A percentile compares a stretch with the other conserved stretches of the same genome.
phyloP scores from a whole-genome alignment of 2,329 filamentous ascomycete genomes.

The Neopestalotiopsis sp. region DNA sequence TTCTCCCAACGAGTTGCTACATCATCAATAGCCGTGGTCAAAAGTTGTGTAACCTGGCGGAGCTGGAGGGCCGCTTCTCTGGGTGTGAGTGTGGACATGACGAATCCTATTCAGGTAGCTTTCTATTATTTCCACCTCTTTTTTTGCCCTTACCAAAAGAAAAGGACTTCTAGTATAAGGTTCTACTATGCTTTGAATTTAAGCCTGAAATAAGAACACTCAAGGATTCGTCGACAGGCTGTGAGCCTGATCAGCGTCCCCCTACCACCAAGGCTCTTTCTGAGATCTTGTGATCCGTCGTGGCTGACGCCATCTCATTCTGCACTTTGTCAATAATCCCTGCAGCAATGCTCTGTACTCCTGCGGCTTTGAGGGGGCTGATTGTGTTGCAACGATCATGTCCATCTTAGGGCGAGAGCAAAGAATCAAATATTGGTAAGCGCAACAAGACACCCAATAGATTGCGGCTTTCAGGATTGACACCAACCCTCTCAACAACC shows the following conservation, averaged over 20 bases:
- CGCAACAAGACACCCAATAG: background rate
- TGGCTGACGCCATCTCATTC: background rate
- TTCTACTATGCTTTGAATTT: too few relatives aligned
- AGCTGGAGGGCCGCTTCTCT: background rate
- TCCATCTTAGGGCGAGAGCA: background rate
- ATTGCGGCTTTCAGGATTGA: too few relatives aligned
- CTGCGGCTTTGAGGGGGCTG: background rate
- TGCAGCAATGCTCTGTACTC: background rate
- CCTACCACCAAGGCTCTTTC: background rate
- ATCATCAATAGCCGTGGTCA: background rate
- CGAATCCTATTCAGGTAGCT: background rate
- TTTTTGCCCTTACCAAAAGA: background rate
- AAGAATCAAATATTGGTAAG: background rate
- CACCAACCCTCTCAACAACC: too few relatives aligned
- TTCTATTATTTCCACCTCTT: background rate
- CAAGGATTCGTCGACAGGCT: background rate
- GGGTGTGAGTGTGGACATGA: background rate
- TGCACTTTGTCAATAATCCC: constrained; percentile 11
- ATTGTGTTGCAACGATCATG: background rate
- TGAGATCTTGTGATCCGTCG: background rate
- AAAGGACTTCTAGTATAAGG: too few relatives aligned
- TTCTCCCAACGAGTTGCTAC: background rate
- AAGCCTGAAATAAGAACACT: background rate
- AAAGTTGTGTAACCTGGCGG: background rate
- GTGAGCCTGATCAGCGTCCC: background rate